Base-by-base conservation (phyloP, 1,139 yeast species). In the Candida sp. region DNA sequence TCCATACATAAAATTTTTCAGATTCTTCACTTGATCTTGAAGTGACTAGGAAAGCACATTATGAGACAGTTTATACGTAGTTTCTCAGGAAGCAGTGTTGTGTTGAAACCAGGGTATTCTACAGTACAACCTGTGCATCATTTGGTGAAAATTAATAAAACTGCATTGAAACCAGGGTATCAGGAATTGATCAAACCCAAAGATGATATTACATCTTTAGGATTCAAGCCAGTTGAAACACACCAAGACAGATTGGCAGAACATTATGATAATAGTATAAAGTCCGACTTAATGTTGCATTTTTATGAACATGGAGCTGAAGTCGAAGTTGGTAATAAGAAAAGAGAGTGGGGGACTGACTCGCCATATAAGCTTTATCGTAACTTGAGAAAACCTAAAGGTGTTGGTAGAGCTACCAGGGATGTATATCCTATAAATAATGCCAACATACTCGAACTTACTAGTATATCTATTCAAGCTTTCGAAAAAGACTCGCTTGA, bases 101-200 rank as follows among this genome's bases (percentile, higher is more conserved):
- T 63, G 21, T 58, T 72, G 36, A 87, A 81, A 56, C 78, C 89
- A 6, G 95, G 88, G 1, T 83, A 84, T 61, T 85, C 95, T 39
- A 77, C 88, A 38, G 91, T 87, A 32, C 79, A 84, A 43, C 98
- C 99, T 3, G 96, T 91, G 15, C 99, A 93, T 63, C 99, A 93
- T 64, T 76, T 82, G 49, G 87, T 93, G 44, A 80, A 79, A 52
- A 81, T 87, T 56, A 77, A 79, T 54, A 93, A 93, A 64, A 69
- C 82, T 27, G 79, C 79, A 48, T 70, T 90, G 57, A 76, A 86
- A 51, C 88, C 90, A 42, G 72, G 81, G 47, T 86, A 81, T 61
- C 79, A 87, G 45, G 85, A 81, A 40, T 66, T 89, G 42, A 77
- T 86, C 51, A 67, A 75, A 43, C 81, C 85, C 36, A 82, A 83